A percentile compares a stretch with the other conserved stretches of the same genome.
Conservation (phyloP, 2,329 filamentous ascomycete species). For the Pezicula neosporulosa region DNA sequence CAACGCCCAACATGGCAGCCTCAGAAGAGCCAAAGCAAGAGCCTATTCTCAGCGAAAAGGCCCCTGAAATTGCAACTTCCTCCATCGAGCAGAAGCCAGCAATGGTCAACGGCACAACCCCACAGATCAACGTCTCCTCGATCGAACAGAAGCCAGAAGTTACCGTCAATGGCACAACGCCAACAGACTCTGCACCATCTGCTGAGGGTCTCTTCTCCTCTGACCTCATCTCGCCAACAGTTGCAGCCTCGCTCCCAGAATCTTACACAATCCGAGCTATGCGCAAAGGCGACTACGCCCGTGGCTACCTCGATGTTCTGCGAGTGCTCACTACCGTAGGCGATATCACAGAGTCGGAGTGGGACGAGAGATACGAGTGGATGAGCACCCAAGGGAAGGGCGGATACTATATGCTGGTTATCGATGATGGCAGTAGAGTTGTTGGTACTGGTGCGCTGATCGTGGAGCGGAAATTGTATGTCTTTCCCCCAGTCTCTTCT, state of each 20-base stretch:
- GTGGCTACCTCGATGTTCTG: conserved; percentile 86
- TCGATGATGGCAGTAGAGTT: conserved; percentile 70
- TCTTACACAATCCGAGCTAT: conserved; percentile 83
- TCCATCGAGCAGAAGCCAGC: too few relatives aligned
- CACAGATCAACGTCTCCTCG: neutral
- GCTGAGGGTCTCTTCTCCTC: conserved; percentile 68
- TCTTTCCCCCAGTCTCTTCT: conserved; percentile 16
- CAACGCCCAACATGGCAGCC: too few relatives aligned
- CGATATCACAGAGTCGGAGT: conserved; percentile 71
- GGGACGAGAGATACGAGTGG: conserved; percentile 75
- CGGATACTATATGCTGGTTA: conserved; percentile 80
- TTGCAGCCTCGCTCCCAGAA: conserved; percentile 69
- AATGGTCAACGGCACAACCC: conserved; percentile 1
- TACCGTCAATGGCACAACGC: conserved; percentile 4
- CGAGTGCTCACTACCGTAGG: conserved; percentile 90
- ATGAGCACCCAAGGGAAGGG: conserved; percentile 64
- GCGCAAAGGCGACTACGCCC: conserved; percentile 70
- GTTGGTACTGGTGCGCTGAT: conserved; percentile 86
- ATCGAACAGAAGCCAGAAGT: neutral
- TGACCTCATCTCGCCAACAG: conserved; percentile 72
- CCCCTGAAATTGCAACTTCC: too few relatives aligned
- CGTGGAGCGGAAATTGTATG: conserved; percentile 90
- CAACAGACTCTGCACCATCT: conserved; percentile 2
- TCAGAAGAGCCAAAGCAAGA: too few relatives aligned
- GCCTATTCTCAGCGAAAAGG: too few relatives aligned